phyloP scores from a whole-genome alignment of 2,329 filamentous ascomycete genomes.

The Claviceps sp. region DNA sequence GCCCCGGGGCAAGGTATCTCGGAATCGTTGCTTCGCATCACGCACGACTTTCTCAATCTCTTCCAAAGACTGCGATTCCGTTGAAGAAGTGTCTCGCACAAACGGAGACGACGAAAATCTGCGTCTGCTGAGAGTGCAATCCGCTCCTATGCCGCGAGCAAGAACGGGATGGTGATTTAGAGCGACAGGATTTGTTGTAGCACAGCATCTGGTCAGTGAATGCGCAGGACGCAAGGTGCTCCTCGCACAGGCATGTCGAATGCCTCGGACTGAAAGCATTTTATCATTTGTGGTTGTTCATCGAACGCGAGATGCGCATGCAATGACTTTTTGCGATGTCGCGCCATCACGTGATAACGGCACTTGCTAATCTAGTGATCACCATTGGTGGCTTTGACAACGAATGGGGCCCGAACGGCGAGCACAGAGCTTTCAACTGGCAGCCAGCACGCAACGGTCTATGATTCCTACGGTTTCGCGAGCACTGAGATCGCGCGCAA shows the following conservation, averaged over 20 bases:
- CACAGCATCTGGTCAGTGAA: background rate
- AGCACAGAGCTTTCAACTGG: too few species aligned
- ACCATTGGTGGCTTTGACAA: constrained; percentile 6
- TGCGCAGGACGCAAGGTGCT: constrained; percentile 11
- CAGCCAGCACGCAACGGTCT: too few species aligned
- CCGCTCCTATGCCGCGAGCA: background rate
- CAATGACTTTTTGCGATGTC: constrained; percentile 12
- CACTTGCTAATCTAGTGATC: constrained; percentile 5
- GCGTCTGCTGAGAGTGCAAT: constrained; percentile 7
- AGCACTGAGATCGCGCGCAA: too few species aligned
- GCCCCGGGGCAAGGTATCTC: constrained; percentile 60
- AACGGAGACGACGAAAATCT: constrained; percentile 17
- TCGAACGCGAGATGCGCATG: too few species aligned
- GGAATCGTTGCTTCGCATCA: constrained; percentile 59
- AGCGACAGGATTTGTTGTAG: background rate
- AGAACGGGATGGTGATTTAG: background rate
- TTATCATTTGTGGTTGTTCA: background rate
- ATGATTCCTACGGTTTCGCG: too few species aligned
- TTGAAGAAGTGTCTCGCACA: constrained; percentile 10
- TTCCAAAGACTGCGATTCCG: constrained; percentile 4
- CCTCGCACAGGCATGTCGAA: constrained; percentile 20
- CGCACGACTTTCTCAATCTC: constrained; percentile 53
- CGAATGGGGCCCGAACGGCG: too few species aligned
- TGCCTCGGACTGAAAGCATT: constrained; percentile 23
- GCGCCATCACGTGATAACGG: constrained; percentile 17